Evolutionary conservation across 2,329 filamentous ascomycete species (phyloP), one percentile per base, ranked within the genome.

Genomic region (Aspergillus eucalypticola): DNA sequence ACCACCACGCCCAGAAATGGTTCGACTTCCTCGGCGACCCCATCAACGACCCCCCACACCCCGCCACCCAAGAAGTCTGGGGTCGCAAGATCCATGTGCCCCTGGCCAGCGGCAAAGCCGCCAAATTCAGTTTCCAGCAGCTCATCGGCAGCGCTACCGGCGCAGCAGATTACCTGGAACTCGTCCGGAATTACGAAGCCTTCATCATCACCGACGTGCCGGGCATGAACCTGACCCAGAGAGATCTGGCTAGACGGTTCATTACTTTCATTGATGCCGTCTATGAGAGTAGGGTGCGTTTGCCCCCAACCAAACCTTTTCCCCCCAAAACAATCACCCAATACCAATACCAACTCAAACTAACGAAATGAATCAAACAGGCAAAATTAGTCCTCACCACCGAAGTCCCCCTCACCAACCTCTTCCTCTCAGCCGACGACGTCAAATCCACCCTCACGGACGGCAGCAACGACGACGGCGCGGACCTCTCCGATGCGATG

Each of bases 221-320:
- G 0, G 91, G 89, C 5, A 98, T 99, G 95, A 95, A 89, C 42
- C 86, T 92, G 66, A 86, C 87, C 57, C 87, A 92, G 71, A 87
- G 95, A 19, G 95, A 99, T 78, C 83, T 96, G 41, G 95, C 95
- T 0, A 83, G 95, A 11, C 85, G 95, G 5, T 97, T 99, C 76
- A 99, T 99, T 74, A 99, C 94, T 0, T 97, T 99, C 69, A 91
- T 99, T 66, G 95, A 99, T 74, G 94, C 95, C 5, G 89, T 97
- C 4, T 99, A 99, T 73, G 95, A 99, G 76, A 82, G 79, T 64
- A 76, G 83, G 67, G 84, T 85, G 73, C 60, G 80, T 64, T 27
- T 21, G 11, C 15, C 15, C 13, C 8, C 41, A n/a, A 5, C n/a
- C 10, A 35, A 19, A 15, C 15, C 2, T 35, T 8, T 23, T 38